These are phyloP conservation scores for Melaleuca quinquenervia DNA, from an alignment of 345 rosid species.

Conservation along the genomic window DNA sequence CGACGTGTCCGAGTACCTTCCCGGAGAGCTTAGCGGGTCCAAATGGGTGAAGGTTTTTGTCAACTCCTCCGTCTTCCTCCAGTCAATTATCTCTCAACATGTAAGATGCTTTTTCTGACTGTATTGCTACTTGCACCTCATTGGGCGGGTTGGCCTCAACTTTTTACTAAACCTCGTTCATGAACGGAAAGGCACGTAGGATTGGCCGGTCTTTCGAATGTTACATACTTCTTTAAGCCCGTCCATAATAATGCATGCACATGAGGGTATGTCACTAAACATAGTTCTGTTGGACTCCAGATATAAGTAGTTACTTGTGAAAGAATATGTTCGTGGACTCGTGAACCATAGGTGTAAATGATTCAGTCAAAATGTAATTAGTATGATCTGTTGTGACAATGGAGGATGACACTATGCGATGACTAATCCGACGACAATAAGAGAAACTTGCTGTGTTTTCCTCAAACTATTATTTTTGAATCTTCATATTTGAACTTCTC, in stretches of 20 bases:
- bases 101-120: neutral
- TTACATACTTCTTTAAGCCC: neutral
- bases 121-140: neutral
- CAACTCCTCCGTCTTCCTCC: slow-evolving; percentile 14
- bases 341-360: neutral
- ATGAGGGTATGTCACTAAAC: neutral
- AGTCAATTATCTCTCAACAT: slow-evolving; percentile 14
- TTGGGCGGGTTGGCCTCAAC: neutral
- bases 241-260: neutral
- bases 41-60: slow-evolving; percentile 13
- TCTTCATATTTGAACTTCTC: neutral
- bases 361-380: neutral
- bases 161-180: neutral
- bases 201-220: neutral
- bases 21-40: slow-evolving; percentile 6
- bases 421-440: neutral
- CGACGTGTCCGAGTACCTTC: slow-evolving; percentile 15
- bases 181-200: neutral
- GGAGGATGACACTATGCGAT: neutral
- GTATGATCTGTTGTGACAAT: neutral
- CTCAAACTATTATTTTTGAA: neutral
- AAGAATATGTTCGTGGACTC: neutral
- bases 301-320: neutral
- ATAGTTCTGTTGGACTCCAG: neutral
- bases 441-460: neutral